These are phyloP conservation scores for Magnolia sinica DNA, from an alignment of 164 flowering plant genomes.

Conservation along the genomic window DNA sequence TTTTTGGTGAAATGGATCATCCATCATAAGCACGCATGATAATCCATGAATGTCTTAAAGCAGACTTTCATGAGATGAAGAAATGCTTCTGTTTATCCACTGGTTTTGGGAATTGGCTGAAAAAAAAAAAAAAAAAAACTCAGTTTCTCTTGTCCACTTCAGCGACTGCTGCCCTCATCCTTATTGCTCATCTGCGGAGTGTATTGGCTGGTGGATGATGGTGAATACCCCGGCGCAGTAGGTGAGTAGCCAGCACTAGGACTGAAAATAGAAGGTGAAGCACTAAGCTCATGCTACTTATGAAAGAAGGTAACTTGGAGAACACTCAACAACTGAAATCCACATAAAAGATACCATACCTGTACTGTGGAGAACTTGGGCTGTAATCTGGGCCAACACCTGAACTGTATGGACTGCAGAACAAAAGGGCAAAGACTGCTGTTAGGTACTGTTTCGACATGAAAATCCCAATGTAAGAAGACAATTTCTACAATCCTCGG, in stretches of 20 bases:
- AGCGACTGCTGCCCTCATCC: conserved; percentile 36
- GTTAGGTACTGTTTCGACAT: not conserved
- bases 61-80: too few relatives aligned
- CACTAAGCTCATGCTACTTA: conserved; percentile 29
- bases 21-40: too few relatives aligned
- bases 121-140: too few relatives aligned
- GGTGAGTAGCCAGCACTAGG: conserved; percentile 98
- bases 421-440: not conserved
- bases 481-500: not conserved
- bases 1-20: too few relatives aligned
- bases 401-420: conserved; percentile 72
- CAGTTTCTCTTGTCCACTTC: not conserved
- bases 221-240: conserved; percentile 93
- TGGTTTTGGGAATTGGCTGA: too few relatives aligned
- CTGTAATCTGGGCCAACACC: conserved; percentile 75
- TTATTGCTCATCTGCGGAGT: conserved; percentile 61
- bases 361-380: conserved; percentile 91
- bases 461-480: not conserved
- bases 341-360: conserved; percentile 31
- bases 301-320: not conserved
- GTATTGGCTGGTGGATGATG: conserved; percentile 87
- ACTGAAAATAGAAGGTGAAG: conserved; percentile 30
- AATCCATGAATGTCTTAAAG: too few relatives aligned
- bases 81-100: too few relatives aligned
- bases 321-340: not conserved